Percentiles rank a stretch among this genome's conserved stretches.
These are phyloP conservation scores for Starmerella vaccinii DNA, from an alignment of 805 yeast species.

Conservation along the genomic window DNA sequence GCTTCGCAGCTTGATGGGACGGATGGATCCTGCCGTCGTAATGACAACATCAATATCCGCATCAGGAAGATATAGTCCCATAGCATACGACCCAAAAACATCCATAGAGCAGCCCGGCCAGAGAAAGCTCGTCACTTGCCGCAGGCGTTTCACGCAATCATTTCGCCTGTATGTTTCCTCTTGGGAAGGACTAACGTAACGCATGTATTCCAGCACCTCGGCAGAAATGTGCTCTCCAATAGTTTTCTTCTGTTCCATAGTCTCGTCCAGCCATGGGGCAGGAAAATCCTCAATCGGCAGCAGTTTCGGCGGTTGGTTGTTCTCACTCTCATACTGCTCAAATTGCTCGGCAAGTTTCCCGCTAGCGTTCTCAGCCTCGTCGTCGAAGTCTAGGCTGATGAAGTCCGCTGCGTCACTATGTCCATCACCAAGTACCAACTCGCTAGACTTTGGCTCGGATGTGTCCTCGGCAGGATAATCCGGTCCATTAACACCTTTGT, in stretches of 20 bases:
- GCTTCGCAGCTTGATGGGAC: conserved; percentile 50
- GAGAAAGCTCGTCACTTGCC: conserved; percentile 40
- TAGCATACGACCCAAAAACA: conserved; percentile 91
- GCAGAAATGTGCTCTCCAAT: conserved; percentile 74
- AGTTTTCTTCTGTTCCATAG: not conserved
- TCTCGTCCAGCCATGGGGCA: conserved; percentile 8
- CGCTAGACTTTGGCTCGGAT: not conserved
- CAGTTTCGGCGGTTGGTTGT: conserved; percentile 1
- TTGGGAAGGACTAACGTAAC: conserved; percentile 74
- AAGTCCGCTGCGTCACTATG: conserved; percentile 3
- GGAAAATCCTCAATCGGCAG: conserved; percentile 4
- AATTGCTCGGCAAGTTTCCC: conserved; percentile 16
- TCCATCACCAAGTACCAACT: not conserved
- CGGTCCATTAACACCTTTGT: not conserved
- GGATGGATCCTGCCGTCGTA: conserved; percentile 25
- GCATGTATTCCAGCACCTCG: conserved; percentile 76
- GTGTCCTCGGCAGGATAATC: not conserved
- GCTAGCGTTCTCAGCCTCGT: not conserved
- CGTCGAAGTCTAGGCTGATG: not conserved
- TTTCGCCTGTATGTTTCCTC: conserved; percentile 63
- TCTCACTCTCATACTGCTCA: conserved; percentile 6
- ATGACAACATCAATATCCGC: conserved; percentile 94
- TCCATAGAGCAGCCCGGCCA: conserved; percentile 76
- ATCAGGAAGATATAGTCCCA: conserved; percentile 85
- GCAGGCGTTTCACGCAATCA: conserved; percentile 49